phyloP scores from a whole-genome alignment of 345 rosid species.

The Capsella bursapastoris region DNA sequence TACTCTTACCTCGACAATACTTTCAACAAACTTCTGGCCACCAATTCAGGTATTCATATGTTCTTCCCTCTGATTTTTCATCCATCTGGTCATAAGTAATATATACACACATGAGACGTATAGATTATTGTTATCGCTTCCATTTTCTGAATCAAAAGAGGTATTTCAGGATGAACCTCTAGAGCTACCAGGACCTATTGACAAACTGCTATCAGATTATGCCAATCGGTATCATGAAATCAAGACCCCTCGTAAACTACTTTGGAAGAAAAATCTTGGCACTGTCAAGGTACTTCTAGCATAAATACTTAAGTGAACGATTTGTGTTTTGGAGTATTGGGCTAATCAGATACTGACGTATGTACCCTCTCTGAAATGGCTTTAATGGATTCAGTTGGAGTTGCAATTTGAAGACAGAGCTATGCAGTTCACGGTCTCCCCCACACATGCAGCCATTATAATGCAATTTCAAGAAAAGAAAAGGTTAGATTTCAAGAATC shows the following conservation, averaged over 20 bases:
- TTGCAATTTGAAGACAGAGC: slow-evolving; percentile 88
- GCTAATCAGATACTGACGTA: background rate
- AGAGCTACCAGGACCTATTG: slow-evolving; percentile 71
- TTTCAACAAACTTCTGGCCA: slow-evolving; percentile 97
- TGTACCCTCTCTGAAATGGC: slow-evolving; percentile 21
- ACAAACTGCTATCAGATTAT: slow-evolving; percentile 79
- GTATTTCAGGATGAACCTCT: slow-evolving; percentile 82
- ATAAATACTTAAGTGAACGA: slow-evolving; percentile 1
- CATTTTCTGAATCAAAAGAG: slow-evolving; percentile 10
- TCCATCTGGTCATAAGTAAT: background rate
- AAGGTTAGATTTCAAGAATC: slow-evolving; percentile 52
- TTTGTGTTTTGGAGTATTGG: background rate
- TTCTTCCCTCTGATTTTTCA: slow-evolving; percentile 6
- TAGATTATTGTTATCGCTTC: slow-evolving; percentile 4
- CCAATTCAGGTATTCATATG: slow-evolving; percentile 76
- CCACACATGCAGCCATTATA: slow-evolving; percentile 87
- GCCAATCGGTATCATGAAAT: slow-evolving; percentile 77
- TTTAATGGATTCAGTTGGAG: slow-evolving; percentile 66
- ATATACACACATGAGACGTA: slow-evolving; percentile 5
- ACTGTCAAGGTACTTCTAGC: slow-evolving; percentile 69
- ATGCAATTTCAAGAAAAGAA: slow-evolving; percentile 93
- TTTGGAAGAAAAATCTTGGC: slow-evolving; percentile 98
- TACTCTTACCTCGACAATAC: slow-evolving; percentile 75
- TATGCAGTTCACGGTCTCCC: slow-evolving; percentile 79
- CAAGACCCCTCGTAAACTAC: slow-evolving; percentile 93